Evolutionary conservation across 495 filamentous ascomycete genomes (phyloP).

Genomic region (Thermothielavioides terrestris): DNA sequence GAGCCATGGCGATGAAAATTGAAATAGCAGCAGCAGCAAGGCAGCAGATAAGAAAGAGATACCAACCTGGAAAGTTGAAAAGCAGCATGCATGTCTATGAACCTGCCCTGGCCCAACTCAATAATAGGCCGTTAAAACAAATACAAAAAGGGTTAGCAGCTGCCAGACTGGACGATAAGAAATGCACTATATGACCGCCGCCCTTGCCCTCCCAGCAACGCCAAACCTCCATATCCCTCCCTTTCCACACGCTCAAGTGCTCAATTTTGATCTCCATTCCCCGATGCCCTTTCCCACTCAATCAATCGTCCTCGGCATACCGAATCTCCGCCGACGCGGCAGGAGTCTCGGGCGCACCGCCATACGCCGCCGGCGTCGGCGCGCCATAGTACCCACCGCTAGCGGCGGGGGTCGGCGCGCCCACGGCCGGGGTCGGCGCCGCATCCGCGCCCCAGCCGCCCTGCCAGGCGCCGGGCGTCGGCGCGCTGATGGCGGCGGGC

Average conservation of each 20-base stretch:
- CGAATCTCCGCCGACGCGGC: conserved; percentile 54
- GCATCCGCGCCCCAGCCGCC: conserved; percentile 49
- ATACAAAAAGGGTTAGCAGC: too few relatives aligned
- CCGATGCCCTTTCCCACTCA: too few relatives aligned
- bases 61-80: too few relatives aligned
- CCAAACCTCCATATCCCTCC: background rate
- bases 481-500: conserved; percentile 55
- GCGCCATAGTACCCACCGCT: conserved; percentile 54
- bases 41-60: too few relatives aligned
- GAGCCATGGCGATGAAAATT: too few relatives aligned
- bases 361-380: conserved; percentile 70
- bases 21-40: too few relatives aligned
- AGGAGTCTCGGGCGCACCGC: conserved; percentile 62
- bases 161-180: too few relatives aligned
- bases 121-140: background rate
- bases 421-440: conserved; percentile 50
- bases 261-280: background rate
- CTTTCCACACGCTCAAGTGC: background rate
- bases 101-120: background rate
- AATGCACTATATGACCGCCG: background rate
- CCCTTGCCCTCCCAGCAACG: background rate
- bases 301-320: conserved; percentile 44
- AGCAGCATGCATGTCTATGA: background rate
- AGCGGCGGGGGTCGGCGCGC: conserved; percentile 68
- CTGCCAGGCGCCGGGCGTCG: conserved; percentile 60